Percentiles rank a stretch among this genome's conserved stretches.
These are phyloP conservation scores for Choanephora cucurbitarum DNA, from an alignment of 371 early-diverging fungal species.

Conservation along the genomic window DNA sequence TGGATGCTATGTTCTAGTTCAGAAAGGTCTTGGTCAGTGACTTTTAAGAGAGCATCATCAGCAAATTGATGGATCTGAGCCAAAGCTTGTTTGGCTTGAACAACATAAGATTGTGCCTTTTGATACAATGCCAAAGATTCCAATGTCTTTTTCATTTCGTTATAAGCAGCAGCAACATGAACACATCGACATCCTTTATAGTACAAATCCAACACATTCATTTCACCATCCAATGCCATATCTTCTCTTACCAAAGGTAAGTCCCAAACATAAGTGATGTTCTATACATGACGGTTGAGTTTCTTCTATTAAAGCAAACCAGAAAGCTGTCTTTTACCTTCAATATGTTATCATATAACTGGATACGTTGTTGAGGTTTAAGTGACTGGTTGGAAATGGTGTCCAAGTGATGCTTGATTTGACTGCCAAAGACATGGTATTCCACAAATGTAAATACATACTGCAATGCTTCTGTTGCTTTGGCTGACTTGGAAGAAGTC, in stretches of 20 bases:
- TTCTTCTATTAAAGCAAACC: too few species aligned
- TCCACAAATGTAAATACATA: constrained; percentile 58
- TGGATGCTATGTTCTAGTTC: constrained; percentile 55
- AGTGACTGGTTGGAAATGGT: constrained; percentile 33
- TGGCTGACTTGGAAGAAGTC: constrained; percentile 70
- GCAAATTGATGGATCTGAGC: constrained; percentile 33
- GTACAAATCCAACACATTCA: constrained; percentile 53
- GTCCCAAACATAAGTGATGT: constrained; percentile 55
- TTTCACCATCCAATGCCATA: constrained; percentile 49
- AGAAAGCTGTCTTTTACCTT: too few species aligned
- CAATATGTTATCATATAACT: constrained; percentile 64
- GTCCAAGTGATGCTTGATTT: constrained; percentile 60
- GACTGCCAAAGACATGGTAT: constrained; percentile 51
- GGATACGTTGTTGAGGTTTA: constrained; percentile 65
- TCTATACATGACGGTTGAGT: too few species aligned
- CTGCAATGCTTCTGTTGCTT: constrained; percentile 60
- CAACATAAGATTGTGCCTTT: constrained; percentile 58
- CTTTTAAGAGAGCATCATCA: constrained; percentile 41
- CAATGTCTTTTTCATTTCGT: constrained; percentile 41
- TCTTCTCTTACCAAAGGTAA: constrained; percentile 57
- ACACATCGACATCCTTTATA: constrained; percentile 53
- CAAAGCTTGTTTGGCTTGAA: constrained; percentile 48
- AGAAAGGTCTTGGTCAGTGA: constrained; percentile 44
- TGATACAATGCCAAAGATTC: constrained; percentile 69
- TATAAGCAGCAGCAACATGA: constrained; percentile 58